phyloP scores from a whole-genome alignment of 139 green algal genomes.

The Deuterostichococcus epilithicus region DNA sequence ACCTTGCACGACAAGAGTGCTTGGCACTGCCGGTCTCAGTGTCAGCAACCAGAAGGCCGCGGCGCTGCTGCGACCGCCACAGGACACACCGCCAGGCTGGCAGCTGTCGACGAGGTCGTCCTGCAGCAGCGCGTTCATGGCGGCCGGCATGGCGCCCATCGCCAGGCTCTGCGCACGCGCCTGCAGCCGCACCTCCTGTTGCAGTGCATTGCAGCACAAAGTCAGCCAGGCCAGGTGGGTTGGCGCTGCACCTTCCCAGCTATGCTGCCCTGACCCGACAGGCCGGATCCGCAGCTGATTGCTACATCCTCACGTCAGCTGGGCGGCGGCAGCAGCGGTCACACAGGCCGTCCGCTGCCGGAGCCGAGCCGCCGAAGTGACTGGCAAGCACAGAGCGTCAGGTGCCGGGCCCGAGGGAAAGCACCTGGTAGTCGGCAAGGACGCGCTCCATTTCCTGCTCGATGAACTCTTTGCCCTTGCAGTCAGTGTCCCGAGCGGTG shows the following conservation, averaged over 20 bases:
- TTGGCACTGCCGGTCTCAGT: too few relatives aligned
- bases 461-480: slow-evolving; percentile 55
- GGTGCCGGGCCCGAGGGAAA: not conserved
- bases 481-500: slow-evolving; percentile 31
- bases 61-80: not conserved
- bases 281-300: not conserved
- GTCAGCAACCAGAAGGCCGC: not conserved
- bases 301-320: not conserved
- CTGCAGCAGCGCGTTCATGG: slow-evolving; percentile 66
- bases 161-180: slow-evolving; percentile 51
- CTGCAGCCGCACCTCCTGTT: slow-evolving; percentile 74
- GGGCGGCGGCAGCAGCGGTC: not conserved
- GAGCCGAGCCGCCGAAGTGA: not conserved
- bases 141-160: slow-evolving; percentile 52
- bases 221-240: too few relatives aligned
- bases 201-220: too few relatives aligned
- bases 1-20: not conserved
- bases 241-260: too few relatives aligned
- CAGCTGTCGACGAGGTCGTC: slow-evolving; percentile 80
- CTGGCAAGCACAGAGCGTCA: not conserved
- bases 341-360: not conserved
- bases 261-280: too few relatives aligned
- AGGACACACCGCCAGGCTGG: slow-evolving; percentile 53
- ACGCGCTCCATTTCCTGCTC: slow-evolving; percentile 25
- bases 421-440: slow-evolving; percentile 47